Evolutionary conservation across 352 stramenopile genomes (phyloP), one percentile per base, ranked within the genome.

Genomic region (Phytophthora fragariae): DNA sequence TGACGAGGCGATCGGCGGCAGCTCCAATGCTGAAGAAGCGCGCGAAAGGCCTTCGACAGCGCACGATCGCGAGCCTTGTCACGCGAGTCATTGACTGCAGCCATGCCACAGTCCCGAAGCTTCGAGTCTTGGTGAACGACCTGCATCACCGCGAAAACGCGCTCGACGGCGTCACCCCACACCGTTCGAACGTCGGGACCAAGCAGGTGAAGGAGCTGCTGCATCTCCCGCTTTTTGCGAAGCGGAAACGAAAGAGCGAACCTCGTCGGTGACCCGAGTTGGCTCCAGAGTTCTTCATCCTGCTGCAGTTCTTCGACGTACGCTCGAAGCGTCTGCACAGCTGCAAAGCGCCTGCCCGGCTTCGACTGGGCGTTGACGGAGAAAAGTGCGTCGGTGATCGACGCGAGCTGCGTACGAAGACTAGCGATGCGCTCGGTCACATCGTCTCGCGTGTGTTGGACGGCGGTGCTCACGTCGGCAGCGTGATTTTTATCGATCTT

Each of bases 181-280:
- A 83, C 66, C 27, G 44, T 57, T 55, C 72, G 70, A 1, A 79
- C 57, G 11, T 77, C 57, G 14, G 54, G 62, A 0, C 71, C 70
- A 3, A 83, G 56, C 10, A 81, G 14, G 17, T 72, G 57, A 17
- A 81, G 39, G 52, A 83, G 52, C 21, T 79, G 65, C 54, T 68
- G 65, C 76, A 83, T 81, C 49, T 83, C 70, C 11, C 39, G 53
- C 61, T 83, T 83, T 7, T 73, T 79, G 41, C 73, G 70, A 24
- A 81, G 47, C 11, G 76, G 76, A 24, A 83, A 65, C n/a, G 61
- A 53, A 52, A 83, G 39, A 0, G 65, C 61, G 29, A 83, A 81
- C 35, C 68, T 73, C 0, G 66, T 81, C 1, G 73, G 70, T 0
- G 60, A 68, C 24, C 79, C 77, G 10, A 84, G 62, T 44, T 57